Conservation (phyloP, 164 flowering plant genomes). For the Umbellularia californica region DNA sequence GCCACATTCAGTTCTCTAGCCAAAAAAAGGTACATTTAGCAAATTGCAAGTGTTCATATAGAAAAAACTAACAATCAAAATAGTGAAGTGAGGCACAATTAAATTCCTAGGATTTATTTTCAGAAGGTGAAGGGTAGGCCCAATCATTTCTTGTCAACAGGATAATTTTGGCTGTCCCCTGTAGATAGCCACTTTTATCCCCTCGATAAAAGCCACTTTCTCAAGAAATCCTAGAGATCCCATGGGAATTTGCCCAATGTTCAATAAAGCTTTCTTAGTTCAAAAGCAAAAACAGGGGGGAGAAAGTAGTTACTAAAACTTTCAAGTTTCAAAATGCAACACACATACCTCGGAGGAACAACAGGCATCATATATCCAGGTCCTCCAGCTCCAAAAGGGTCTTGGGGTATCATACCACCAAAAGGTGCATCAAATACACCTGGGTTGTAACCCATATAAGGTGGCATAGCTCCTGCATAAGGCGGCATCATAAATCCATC, state of each 20-base stretch:
- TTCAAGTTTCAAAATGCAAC: neutral
- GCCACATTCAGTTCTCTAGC: neutral
- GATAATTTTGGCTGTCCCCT: too few relatives aligned
- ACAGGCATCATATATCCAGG: conserved; percentile 56
- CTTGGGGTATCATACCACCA: conserved; percentile 51
- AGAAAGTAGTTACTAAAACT: neutral
- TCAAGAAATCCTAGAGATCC: neutral
- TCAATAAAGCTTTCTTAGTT: neutral
- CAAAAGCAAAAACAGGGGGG: neutral
- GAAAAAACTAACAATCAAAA: too few relatives aligned
- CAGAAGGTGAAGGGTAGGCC: too few relatives aligned
- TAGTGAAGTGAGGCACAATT: too few relatives aligned
- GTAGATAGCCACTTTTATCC: too few relatives aligned
- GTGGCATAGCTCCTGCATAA: conserved; percentile 47
- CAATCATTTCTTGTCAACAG: too few relatives aligned
- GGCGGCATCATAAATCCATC: conserved; percentile 56
- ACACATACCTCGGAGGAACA: conserved; percentile 52
- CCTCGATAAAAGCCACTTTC: neutral
- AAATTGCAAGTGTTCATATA: too few relatives aligned
- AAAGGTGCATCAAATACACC: conserved; percentile 62
- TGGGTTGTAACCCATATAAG: conserved; percentile 56
- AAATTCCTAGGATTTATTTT: too few relatives aligned
- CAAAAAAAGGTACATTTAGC: too few relatives aligned
- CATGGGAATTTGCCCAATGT: neutral
- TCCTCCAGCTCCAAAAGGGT: conserved; percentile 61